phyloP scores from a whole-genome alignment of 2,329 filamentous ascomycete species.

The Colletotrichum simmondsii region DNA sequence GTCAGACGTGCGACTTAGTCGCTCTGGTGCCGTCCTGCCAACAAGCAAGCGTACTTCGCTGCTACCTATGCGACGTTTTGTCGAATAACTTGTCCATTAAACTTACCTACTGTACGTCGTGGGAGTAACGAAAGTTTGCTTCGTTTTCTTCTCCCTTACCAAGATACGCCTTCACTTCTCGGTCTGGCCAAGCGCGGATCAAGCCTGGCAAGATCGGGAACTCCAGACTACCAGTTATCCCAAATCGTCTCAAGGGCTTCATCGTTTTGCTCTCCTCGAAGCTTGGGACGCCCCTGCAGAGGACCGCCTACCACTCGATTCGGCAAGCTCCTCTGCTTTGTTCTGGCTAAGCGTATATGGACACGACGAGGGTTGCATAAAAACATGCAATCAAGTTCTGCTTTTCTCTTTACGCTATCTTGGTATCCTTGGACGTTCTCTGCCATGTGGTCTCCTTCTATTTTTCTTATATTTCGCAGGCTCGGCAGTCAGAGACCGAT shows the following conservation, averaged over 20 bases:
- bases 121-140: not conserved
- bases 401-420: not conserved
- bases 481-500: not conserved
- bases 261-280: not conserved
- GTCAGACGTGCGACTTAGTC: not conserved
- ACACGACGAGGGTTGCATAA: not conserved
- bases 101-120: not conserved
- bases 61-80: not conserved
- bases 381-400: not conserved
- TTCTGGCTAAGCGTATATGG: not conserved
- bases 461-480: not conserved
- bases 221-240: not conserved
- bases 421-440: not conserved
- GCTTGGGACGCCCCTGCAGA: not conserved
- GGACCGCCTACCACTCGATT: not conserved
- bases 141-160: not conserved
- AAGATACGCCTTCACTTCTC: not conserved
- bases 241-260: not conserved
- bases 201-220: not conserved
- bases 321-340: not conserved
- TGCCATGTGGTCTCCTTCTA: no score
- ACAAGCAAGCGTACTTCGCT: not conserved
- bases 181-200: not conserved
- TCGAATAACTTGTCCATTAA: not conserved
- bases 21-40: not conserved